These are phyloP conservation scores for Mycosarcoma mackinlayi DNA, from an alignment of 1,284 basidiomycete genomes.

Conservation along the genomic window DNA sequence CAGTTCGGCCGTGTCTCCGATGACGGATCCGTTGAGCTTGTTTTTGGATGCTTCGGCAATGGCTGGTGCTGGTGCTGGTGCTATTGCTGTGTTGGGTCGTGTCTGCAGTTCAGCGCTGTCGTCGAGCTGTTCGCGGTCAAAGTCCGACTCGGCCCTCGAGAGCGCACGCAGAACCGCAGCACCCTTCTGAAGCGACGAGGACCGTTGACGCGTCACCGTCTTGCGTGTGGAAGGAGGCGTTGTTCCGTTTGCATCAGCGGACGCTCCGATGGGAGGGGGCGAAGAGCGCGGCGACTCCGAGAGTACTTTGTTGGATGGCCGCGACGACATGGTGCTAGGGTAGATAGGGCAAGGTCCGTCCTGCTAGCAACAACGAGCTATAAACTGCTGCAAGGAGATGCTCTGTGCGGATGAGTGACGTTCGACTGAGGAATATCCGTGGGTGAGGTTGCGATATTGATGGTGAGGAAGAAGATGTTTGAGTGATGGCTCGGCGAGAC, in stretches of 20 bases:
- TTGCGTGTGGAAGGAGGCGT: slow-evolving; percentile 15
- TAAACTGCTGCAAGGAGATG: too few relatives aligned
- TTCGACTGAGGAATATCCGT: too few relatives aligned
- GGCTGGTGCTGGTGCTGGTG: slow-evolving; percentile 16
- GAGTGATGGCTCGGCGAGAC: too few relatives aligned
- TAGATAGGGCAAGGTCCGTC: too few relatives aligned
- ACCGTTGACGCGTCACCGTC: slow-evolving; percentile 43
- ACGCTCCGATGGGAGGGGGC: slow-evolving; percentile 15
- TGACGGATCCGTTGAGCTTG: slow-evolving; percentile 2
- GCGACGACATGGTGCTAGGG: slow-evolving; percentile 26
- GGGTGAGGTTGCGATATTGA: too few relatives aligned
- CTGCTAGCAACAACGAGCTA: too few relatives aligned
- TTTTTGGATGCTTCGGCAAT: not conserved
- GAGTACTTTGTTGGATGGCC: slow-evolving; percentile 21
- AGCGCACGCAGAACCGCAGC: slow-evolving; percentile 63
- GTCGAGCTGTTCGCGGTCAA: slow-evolving; percentile 46
- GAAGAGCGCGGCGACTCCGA: slow-evolving; percentile 41
- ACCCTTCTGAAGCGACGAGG: slow-evolving; percentile 63
- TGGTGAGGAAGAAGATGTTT: too few relatives aligned
- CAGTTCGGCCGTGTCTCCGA: slow-evolving; percentile 5
- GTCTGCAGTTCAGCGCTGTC: slow-evolving; percentile 12
- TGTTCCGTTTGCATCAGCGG: slow-evolving; percentile 1
- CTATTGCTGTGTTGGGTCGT: slow-evolving; percentile 10
- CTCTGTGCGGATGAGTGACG: too few relatives aligned
- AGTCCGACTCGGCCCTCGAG: slow-evolving; percentile 56